These are phyloP conservation scores for Colletotrichum shisoi DNA, from an alignment of 2,329 filamentous ascomycete genomes.

Conservation along the genomic window DNA sequence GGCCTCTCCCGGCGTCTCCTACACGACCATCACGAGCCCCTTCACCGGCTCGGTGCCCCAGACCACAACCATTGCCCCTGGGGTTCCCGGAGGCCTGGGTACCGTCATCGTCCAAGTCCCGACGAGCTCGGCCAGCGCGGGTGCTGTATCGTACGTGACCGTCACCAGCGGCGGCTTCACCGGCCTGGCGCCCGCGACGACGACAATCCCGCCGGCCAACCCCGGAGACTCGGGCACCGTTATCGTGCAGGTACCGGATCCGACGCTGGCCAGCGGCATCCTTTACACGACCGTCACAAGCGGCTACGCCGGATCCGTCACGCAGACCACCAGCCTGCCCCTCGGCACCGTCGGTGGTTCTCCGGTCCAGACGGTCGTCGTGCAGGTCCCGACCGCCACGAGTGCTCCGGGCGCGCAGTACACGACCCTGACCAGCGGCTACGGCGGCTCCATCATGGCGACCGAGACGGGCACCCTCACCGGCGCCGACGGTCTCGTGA, in stretches of 20 bases:
- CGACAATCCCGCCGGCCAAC: slow-evolving; percentile 21
- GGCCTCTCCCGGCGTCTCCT: background rate
- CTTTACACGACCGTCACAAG: slow-evolving; percentile 22
- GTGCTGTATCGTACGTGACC: background rate
- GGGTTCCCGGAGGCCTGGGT: slow-evolving; percentile 3
- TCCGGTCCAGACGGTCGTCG: slow-evolving; percentile 1
- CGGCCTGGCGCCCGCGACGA: slow-evolving; percentile 10
- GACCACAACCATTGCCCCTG: slow-evolving; percentile 6
- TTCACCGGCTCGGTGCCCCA: background rate
- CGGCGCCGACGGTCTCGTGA: slow-evolving; percentile 15
- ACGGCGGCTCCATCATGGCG: slow-evolving; percentile 9
- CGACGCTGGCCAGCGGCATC: background rate
- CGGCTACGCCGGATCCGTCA: slow-evolving; percentile 7
- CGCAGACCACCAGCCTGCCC: background rate
- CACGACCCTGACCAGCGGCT: slow-evolving; percentile 12
- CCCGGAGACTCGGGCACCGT: slow-evolving; percentile 30
- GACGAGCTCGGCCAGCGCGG: background rate
- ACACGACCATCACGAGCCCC: slow-evolving; percentile 24
- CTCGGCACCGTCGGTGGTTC: background rate
- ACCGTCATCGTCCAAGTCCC: slow-evolving; percentile 16
- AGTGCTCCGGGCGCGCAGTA: background rate
- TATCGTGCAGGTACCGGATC: slow-evolving; percentile 18
- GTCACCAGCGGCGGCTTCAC: background rate
- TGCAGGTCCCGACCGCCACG: slow-evolving; percentile 1
- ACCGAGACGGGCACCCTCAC: background rate